phyloP scores from a whole-genome alignment of 805 yeast species.

The Alloascoidea hylecoeti region DNA sequence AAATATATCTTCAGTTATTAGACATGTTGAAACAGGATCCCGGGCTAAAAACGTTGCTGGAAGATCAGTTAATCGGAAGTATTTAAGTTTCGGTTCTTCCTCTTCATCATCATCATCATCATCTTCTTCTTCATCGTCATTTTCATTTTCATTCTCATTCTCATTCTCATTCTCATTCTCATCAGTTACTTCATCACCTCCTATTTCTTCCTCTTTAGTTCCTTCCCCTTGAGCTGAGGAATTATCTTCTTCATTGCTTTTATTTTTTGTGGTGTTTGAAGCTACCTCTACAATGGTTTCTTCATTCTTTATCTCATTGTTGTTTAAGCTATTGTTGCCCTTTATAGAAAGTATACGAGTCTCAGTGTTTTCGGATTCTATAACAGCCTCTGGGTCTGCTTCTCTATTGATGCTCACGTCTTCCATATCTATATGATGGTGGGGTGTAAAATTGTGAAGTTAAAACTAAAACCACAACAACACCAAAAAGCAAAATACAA shows the following conservation, averaged over 20 bases:
- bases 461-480: too few relatives aligned
- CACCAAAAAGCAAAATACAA: too few relatives aligned
- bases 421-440: too few relatives aligned
- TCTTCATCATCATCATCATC: conserved; percentile 31
- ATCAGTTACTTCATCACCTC: conserved; percentile 9
- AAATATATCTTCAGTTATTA: conserved; percentile 42
- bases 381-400: too few relatives aligned
- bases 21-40: conserved; percentile 68
- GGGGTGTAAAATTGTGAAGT: too few relatives aligned
- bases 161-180: conserved; percentile 11
- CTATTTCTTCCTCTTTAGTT: conserved; percentile 10
- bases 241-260: conserved; percentile 10
- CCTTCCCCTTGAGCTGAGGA: too few relatives aligned
- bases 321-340: too few relatives aligned
- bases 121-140: conserved; percentile 20
- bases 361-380: too few relatives aligned
- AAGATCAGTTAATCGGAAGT: conserved; percentile 50
- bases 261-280: conserved; percentile 8
- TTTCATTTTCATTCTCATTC: conserved; percentile 13
- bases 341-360: too few relatives aligned
- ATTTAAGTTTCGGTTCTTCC: conserved; percentile 63
- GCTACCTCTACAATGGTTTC: conserved; percentile 3
- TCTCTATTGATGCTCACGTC: too few relatives aligned
- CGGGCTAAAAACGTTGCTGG: conserved; percentile 58
- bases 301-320: conserved; percentile 3